Conservation (phyloP, 495 filamentous ascomycete genomes). For the Cercophora newfieldiana region DNA sequence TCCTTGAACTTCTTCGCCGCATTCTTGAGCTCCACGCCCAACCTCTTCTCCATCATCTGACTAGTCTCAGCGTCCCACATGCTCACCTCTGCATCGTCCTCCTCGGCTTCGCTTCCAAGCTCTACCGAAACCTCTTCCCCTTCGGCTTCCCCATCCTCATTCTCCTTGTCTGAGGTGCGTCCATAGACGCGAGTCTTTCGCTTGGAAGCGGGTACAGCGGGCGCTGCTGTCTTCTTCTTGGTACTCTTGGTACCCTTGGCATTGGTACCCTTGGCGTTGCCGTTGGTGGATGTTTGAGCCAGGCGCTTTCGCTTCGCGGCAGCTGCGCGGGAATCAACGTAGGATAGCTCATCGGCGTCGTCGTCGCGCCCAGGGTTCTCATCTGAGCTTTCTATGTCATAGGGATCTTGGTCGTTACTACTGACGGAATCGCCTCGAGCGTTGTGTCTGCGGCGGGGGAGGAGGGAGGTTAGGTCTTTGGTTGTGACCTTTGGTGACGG, state of each 20-base stretch:
- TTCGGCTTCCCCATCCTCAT: constrained; percentile 26
- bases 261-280: constrained; percentile 8
- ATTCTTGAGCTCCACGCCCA: constrained; percentile 45
- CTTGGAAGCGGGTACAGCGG: constrained; percentile 30
- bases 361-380: constrained; percentile 29
- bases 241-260: constrained; percentile 13
- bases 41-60: constrained; percentile 32
- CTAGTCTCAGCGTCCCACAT: constrained; percentile 22
- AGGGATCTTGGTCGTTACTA: constrained; percentile 22
- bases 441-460: constrained; percentile 38
- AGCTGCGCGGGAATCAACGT: constrained; percentile 17
- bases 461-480: constrained; percentile 43
- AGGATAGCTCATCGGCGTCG: constrained; percentile 41
- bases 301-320: constrained; percentile 9
- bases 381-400: constrained; percentile 23
- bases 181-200: neutral
- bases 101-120: constrained; percentile 16
- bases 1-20: constrained; percentile 53
- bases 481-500: constrained; percentile 39
- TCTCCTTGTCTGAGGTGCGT: constrained; percentile 45
- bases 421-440: neutral
- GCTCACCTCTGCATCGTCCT: constrained; percentile 19
- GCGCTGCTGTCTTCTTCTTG: constrained; percentile 1
- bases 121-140: constrained; percentile 21
- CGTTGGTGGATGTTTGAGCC: neutral